phyloP scores from a whole-genome alignment of 208 protist species.

The Acanthamoeba sp. region DNA sequence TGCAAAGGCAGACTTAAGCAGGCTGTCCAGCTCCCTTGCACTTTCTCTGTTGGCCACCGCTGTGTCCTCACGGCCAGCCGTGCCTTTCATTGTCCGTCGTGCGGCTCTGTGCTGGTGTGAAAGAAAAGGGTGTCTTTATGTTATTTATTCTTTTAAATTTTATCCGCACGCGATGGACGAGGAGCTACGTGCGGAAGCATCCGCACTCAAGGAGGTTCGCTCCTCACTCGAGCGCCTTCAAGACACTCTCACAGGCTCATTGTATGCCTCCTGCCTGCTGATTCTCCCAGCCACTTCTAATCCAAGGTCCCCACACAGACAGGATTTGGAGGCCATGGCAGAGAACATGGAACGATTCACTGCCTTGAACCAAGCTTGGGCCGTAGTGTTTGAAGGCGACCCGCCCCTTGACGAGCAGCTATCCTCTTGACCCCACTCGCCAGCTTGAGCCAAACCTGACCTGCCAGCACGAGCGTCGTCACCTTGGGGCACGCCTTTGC shows the following conservation, averaged over 20 bases:
- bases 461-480: too few relatives aligned
- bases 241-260: background rate
- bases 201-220: background rate
- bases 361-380: background rate
- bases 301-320: too few relatives aligned
- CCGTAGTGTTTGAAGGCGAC: background rate
- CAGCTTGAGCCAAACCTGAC: too few relatives aligned
- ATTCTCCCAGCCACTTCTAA: too few relatives aligned
- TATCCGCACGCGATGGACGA: background rate
- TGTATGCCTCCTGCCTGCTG: too few relatives aligned
- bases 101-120: background rate
- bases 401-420: constrained; percentile 10
- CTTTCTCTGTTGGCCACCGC: background rate
- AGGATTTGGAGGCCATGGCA: background rate
- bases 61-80: background rate
- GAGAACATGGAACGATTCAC: constrained; percentile 13
- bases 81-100: background rate
- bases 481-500: too few relatives aligned
- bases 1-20: background rate
- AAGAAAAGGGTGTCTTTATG: too few relatives aligned
- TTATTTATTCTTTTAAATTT: background rate
- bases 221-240: background rate
- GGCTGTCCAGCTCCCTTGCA: background rate
- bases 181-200: background rate
- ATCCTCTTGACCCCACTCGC: too few relatives aligned